Conservation (phyloP, 768 basidiomycete genomes). For the Termitomyces sp. region DNA sequence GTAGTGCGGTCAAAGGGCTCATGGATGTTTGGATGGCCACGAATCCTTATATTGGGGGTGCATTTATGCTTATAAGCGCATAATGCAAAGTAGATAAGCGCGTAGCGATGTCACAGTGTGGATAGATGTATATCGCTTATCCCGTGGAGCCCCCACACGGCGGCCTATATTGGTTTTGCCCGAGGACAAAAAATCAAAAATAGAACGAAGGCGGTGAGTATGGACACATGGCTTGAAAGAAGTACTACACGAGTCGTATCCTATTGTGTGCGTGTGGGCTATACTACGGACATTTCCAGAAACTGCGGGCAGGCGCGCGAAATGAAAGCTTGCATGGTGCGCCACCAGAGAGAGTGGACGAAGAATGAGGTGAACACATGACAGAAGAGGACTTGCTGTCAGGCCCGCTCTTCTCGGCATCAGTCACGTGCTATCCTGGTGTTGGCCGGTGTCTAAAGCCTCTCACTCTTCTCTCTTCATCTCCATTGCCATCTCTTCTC, state of each 20-base stretch:
- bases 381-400: not conserved
- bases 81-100: not conserved
- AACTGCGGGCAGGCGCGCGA: not conserved
- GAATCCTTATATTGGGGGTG: not conserved
- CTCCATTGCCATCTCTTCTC: not conserved
- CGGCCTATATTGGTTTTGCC: not conserved
- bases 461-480: not conserved
- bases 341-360: not conserved
- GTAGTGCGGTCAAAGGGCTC: not conserved
- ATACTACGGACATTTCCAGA: not conserved
- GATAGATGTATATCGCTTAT: not conserved
- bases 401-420: constrained; percentile 5
- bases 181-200: not conserved
- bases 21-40: not conserved
- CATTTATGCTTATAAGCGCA: not conserved
- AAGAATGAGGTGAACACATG: not conserved
- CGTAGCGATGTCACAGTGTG: not conserved
- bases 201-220: not conserved
- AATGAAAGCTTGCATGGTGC: not conserved
- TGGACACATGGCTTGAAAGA: not conserved
- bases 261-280: not conserved
- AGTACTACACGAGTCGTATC: not conserved
- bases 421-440: not conserved
- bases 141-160: not conserved
- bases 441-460: not conserved